Percentiles rank a stretch among this genome's conserved stretches.
Conservation (phyloP, 257 asterid species). For the Mitragyna speciosa region DNA sequence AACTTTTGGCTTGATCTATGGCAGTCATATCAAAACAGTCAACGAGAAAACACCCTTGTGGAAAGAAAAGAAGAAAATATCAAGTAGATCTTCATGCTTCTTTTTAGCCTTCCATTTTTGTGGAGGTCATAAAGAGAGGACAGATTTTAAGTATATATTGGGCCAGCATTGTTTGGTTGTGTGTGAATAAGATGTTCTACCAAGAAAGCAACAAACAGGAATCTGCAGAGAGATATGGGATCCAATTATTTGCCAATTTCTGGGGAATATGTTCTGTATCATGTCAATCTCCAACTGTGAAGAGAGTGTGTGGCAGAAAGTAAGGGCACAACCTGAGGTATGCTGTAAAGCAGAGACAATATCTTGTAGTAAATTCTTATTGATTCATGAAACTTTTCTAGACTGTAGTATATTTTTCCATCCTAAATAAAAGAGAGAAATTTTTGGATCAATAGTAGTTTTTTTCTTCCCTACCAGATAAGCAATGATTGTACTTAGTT, state of each 20-base stretch:
- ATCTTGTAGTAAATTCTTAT: not conserved
- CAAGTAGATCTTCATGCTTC: not conserved
- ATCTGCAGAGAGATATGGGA: not conserved
- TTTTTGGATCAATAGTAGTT: not conserved
- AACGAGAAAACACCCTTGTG: not conserved
- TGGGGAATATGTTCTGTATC: constrained; percentile 7
- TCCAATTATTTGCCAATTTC: not conserved
- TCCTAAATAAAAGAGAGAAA: not conserved
- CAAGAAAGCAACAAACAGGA: not conserved
- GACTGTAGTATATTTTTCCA: not conserved
- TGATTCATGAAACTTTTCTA: not conserved
- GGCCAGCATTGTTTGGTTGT: not conserved
- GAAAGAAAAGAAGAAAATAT: not conserved
- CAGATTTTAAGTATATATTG: not conserved
- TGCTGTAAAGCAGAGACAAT: not conserved
- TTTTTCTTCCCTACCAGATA: not conserved
- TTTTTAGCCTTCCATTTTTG: not conserved
- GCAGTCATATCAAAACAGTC: not conserved
- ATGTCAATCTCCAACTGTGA: not conserved
- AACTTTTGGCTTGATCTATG: not conserved
- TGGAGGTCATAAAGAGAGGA: not conserved
- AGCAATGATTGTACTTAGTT: not conserved
- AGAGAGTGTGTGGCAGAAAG: not conserved
- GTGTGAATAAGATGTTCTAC: not conserved
- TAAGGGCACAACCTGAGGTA: not conserved